These are phyloP conservation scores for Agapanthus africanus DNA, from an alignment of 106 monocot species.

Conservation along the genomic window DNA sequence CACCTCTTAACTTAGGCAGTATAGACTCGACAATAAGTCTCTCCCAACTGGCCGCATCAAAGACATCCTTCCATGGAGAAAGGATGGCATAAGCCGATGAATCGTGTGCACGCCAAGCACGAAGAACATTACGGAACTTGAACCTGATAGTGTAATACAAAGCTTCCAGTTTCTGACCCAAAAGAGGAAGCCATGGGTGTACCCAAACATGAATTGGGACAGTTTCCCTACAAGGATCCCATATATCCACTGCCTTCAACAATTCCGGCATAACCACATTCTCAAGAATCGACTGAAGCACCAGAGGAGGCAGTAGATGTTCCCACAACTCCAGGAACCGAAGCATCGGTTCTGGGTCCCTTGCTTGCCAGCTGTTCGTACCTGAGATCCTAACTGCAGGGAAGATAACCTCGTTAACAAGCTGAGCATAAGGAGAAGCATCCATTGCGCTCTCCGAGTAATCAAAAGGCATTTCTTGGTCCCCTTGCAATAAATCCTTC, in stretches of 20 bases:
- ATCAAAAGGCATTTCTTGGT: constrained; percentile 54
- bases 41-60: constrained; percentile 82
- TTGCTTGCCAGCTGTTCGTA: constrained; percentile 80
- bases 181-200: constrained; percentile 79
- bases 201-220: constrained; percentile 87
- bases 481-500: constrained; percentile 75
- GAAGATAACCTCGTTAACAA: constrained; percentile 67
- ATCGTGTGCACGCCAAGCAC: constrained; percentile 78
- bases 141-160: constrained; percentile 66
- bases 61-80: constrained; percentile 93
- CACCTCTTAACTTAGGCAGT: constrained; percentile 63
- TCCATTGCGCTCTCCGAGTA: constrained; percentile 39
- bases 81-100: constrained; percentile 63
- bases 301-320: constrained; percentile 51
- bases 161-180: constrained; percentile 63
- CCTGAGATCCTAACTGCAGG: constrained; percentile 83
- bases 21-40: constrained; percentile 56
- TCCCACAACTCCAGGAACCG: constrained; percentile 81
- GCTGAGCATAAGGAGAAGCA: constrained; percentile 55
- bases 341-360: constrained; percentile 93
- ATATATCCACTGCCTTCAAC: constrained; percentile 52
- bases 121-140: constrained; percentile 73
- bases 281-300: constrained; percentile 78
- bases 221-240: constrained; percentile 75
- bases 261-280: constrained; percentile 89